These are phyloP conservation scores for Pseudogymnoascus sp. DNA, from an alignment of 2,329 filamentous ascomycete species.

Conservation along the genomic window DNA sequence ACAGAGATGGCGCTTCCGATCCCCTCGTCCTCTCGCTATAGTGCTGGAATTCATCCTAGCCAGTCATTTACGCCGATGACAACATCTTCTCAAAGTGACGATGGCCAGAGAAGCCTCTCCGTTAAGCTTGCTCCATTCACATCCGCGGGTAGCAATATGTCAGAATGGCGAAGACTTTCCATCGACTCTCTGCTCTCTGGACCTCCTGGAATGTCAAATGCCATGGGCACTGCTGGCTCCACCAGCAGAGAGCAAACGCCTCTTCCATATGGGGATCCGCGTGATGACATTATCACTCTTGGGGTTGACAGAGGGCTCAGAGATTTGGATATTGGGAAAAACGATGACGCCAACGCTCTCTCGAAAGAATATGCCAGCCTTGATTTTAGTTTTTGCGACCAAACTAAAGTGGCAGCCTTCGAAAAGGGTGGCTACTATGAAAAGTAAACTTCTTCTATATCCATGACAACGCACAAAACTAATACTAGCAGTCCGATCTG, in stretches of 20 bases:
- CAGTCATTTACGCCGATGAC: constrained; percentile 29
- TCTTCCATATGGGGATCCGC: constrained; percentile 14
- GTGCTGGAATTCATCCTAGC: constrained; percentile 2
- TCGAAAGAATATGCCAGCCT: constrained; percentile 31
- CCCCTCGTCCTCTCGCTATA: constrained; percentile 11
- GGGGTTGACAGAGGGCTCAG: constrained; percentile 63
- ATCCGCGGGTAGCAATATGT: constrained; percentile 19
- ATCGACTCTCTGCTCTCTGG: constrained; percentile 57
- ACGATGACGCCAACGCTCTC: constrained; percentile 63
- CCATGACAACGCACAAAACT: constrained; percentile 30
- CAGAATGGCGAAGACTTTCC: constrained; percentile 47
- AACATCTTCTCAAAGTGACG: constrained; percentile 34
- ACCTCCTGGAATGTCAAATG: constrained; percentile 31
- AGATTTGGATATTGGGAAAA: constrained; percentile 62
- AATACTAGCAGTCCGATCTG: neutral
- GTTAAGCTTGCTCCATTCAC: constrained; percentile 17
- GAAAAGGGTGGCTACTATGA: constrained; percentile 61
- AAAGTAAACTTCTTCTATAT: constrained; percentile 57
- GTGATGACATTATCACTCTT: constrained; percentile 44
- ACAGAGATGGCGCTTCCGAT: constrained; percentile 19
- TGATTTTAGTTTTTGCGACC: constrained; percentile 41
- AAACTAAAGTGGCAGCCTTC: constrained; percentile 43
- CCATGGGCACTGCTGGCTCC: constrained; percentile 15
- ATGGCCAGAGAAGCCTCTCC: constrained; percentile 32
- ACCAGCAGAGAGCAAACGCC: constrained; percentile 12